Evolutionary conservation across 2,329 filamentous ascomycete species (phyloP), one percentile per base, ranked within the genome.

Genomic region (Sclerotiophoma versabilis): DNA sequence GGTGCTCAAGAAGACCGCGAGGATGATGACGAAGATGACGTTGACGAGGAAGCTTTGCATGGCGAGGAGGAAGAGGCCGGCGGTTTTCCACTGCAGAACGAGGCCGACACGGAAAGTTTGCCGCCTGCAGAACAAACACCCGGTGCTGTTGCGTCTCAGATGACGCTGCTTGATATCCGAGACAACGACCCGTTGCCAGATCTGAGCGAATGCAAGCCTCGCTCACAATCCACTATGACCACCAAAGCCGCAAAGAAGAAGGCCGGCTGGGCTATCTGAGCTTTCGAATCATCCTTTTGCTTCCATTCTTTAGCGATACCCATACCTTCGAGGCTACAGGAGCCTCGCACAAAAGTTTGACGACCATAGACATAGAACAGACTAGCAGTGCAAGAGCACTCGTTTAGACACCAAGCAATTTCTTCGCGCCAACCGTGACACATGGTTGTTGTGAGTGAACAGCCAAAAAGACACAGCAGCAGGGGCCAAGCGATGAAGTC

Each of bases 101-200:
- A 37, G 2, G 25, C 17, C 5, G 36, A 33, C 26, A 5, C 38
- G 19, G 32, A 44, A 12, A 25, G 23, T 17, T 34, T 37, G 22
- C 32, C 30, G 8, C 20, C 25, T 10, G 29, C 44, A 33, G 32
- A 44, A 19, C 32, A 30, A 10, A 57, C 58, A 4, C 53, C 59
- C 8, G 17, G 62, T 10, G 48, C 57, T 15, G 55, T 75, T 38
- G 54, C 65, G 5, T 55, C 65, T 4, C 62, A 69, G 23, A 74
- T 76, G 71, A 75, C 73, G 8, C 66, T 74, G 32, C 70, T 76
- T 38, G 69, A 75, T 33, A 71, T 76, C 49, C 57, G 71, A 17
- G 71, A 73, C 52, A 72, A 59, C 34, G 73, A 74, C 37, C 66
- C 71, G 0, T 58, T 72, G 7, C 71, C 72, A 19, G 64, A 68